Conservation (phyloP, 371 early-diverging fungal genomes). For the Mucor lusitanicus region DNA sequence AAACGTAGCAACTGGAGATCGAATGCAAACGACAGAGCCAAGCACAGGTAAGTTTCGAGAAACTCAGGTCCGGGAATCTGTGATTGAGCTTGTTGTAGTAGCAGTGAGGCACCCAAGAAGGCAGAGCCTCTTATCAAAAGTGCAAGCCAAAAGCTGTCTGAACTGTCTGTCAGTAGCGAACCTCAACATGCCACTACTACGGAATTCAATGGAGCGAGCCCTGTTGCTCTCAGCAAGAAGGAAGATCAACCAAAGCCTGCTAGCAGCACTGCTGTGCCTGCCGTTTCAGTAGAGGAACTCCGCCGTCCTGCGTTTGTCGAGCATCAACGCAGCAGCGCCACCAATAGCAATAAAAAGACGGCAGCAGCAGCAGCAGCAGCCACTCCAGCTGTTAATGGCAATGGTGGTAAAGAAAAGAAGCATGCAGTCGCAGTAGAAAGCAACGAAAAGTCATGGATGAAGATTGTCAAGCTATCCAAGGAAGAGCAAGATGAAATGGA, state of each 20-base stretch:
- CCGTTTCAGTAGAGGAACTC: conserved; percentile 10
- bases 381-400: background rate
- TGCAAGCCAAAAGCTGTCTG: background rate
- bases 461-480: conserved; percentile 63
- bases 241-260: background rate
- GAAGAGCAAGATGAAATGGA: conserved; percentile 64
- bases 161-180: background rate
- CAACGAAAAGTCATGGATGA: conserved; percentile 66
- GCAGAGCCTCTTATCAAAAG: background rate
- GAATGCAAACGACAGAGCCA: background rate
- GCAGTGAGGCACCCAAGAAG: background rate
- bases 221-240: background rate
- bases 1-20: conserved; percentile 5
- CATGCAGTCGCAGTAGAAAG: background rate
- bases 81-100: background rate
- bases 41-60: background rate
- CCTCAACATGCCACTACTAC: background rate
- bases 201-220: background rate
- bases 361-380: background rate
- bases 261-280: background rate
- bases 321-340: conserved; percentile 9
- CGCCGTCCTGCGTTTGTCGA: conserved; percentile 16
- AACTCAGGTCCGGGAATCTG: background rate
- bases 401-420: conserved; percentile 4
- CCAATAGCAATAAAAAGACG: background rate